phyloP scores from a whole-genome alignment of 129 eudicot genomes.

The Escallonia herrerae region DNA sequence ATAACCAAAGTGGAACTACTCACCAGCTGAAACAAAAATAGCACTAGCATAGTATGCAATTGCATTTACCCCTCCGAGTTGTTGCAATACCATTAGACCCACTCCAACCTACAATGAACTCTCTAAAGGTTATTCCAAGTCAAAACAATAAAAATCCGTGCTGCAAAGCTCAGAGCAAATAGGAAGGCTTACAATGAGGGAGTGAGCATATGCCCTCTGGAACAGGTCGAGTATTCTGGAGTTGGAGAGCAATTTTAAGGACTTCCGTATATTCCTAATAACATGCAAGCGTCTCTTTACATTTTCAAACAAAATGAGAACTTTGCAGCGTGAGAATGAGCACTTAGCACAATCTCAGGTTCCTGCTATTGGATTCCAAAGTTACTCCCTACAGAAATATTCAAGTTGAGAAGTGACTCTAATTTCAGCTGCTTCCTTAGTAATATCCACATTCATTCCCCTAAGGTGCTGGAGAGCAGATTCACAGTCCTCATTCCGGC shows the following conservation, averaged over 20 bases:
- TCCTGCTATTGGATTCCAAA: background rate
- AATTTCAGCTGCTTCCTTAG: conserved; percentile 26
- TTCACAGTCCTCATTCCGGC: conserved; percentile 15
- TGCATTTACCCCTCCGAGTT: conserved; percentile 84
- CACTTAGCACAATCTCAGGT: too few relatives aligned
- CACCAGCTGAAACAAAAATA: conserved; percentile 82
- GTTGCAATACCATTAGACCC: conserved; percentile 84
- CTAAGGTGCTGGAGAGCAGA: conserved; percentile 19
- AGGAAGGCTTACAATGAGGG: conserved; percentile 20
- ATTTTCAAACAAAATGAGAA: too few relatives aligned
- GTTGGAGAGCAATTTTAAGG: conserved; percentile 8
- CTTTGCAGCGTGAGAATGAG: too few relatives aligned
- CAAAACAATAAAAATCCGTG: background rate
- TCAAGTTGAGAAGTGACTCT: conserved; percentile 11
- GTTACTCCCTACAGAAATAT: background rate
- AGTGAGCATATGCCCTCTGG: conserved; percentile 21
- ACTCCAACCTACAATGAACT: conserved; percentile 59
- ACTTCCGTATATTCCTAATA: conserved; percentile 25
- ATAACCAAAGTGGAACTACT: background rate
- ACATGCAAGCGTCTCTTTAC: background rate
- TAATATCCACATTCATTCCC: conserved; percentile 19
- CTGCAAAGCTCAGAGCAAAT: background rate
- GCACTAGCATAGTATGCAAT: conserved; percentile 72
- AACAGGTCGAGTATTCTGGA: conserved; percentile 23
- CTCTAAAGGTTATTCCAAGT: background rate